Conservation (phyloP, 2,329 filamentous ascomycete species). For the Pseudogymnoascus sp. region DNA sequence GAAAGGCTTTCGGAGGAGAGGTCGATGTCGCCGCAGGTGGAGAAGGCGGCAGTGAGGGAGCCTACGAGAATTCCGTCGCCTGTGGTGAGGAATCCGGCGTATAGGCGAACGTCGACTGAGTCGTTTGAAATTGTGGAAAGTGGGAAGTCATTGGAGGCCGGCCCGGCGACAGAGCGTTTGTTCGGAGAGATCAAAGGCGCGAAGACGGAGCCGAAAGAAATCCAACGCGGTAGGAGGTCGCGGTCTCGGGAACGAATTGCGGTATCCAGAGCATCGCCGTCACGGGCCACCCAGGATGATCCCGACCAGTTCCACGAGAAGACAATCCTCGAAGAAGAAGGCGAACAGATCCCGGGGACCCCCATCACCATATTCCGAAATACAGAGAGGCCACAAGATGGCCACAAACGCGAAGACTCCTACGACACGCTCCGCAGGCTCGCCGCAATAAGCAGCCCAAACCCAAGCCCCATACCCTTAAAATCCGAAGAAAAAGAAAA, state of each 20-base stretch:
- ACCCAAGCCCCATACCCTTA: constrained; percentile 11
- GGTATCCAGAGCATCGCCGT: constrained; percentile 3
- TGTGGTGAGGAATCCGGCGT: background rate
- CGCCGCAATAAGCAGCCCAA: constrained; percentile 15
- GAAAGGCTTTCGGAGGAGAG: constrained; percentile 21
- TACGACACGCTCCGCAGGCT: constrained; percentile 16
- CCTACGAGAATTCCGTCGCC: background rate
- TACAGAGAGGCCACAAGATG: background rate
- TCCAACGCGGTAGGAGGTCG: background rate
- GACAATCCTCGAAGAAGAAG: constrained; percentile 22
- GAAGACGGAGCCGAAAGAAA: background rate
- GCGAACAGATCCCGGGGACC: constrained; percentile 18
- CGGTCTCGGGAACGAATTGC: background rate
- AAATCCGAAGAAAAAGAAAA: constrained; percentile 1
- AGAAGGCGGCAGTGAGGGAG: background rate
- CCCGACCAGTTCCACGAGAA: constrained; percentile 15
- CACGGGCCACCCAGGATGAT: constrained; percentile 9
- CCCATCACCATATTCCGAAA: constrained; percentile 20
- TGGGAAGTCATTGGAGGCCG: background rate
- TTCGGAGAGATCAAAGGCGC: background rate
- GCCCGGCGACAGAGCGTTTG: background rate
- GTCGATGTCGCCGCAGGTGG: constrained; percentile 16
- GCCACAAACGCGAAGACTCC: constrained; percentile 13
- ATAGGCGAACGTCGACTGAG: background rate
- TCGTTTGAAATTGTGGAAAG: background rate